These are phyloP conservation scores for Colletotrichum limetticola DNA, from an alignment of 2,329 filamentous ascomycete species.

Conservation along the genomic window DNA sequence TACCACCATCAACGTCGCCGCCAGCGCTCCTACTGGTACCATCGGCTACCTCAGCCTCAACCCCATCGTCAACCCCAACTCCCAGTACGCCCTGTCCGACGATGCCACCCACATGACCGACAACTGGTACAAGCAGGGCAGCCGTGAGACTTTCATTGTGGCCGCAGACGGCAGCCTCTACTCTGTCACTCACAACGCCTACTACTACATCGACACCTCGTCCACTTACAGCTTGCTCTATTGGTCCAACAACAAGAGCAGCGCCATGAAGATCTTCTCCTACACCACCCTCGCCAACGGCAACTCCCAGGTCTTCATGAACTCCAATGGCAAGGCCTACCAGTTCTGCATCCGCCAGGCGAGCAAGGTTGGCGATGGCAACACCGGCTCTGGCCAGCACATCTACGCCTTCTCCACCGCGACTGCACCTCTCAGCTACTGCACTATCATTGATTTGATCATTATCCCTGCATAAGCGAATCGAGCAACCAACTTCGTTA, in stretches of 20 bases:
- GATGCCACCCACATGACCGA: slow-evolving; percentile 6
- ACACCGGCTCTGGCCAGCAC: not conserved
- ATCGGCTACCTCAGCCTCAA: not conserved
- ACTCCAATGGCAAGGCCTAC: not conserved
- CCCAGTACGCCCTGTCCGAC: not conserved
- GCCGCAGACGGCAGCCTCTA: not conserved
- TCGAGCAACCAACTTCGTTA: too few relatives aligned
- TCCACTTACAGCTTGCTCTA: not conserved
- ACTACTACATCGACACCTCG: not conserved
- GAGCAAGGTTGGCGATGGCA: not conserved
- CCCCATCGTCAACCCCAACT: not conserved
- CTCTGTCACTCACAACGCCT: not conserved
- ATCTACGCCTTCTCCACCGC: not conserved
- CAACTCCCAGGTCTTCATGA: not conserved
- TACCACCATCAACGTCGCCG: not conserved
- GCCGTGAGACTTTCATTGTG: slow-evolving; percentile 3
- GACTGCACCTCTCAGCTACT: not conserved
- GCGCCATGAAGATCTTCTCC: not conserved
- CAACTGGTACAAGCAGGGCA: slow-evolving; percentile 1
- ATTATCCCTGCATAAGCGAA: not conserved
- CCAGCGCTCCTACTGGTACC: not conserved
- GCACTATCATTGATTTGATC: not conserved
- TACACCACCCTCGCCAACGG: not conserved
- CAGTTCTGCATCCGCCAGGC: not conserved
- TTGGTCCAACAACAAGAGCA: not conserved